These are phyloP conservation scores for Erythrobasidium yunnanense DNA, from an alignment of 768 basidiomycete genomes.

Conservation along the genomic window DNA sequence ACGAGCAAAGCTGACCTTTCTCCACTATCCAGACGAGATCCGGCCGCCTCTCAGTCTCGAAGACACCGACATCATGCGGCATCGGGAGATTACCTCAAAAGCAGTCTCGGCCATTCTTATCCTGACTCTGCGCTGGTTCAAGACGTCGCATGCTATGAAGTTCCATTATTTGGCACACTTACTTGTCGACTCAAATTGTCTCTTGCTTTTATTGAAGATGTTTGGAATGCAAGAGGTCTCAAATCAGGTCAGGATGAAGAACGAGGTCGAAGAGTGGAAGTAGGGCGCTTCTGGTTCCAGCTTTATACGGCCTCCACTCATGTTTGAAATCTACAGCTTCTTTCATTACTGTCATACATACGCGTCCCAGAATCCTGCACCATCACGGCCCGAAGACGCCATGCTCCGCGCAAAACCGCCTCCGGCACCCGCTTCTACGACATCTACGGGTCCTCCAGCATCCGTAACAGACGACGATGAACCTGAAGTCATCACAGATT, in stretches of 20 bases:
- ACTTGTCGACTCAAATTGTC: constrained; percentile 85
- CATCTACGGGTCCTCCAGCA: constrained; percentile 45
- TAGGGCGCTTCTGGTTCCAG: constrained; percentile 31
- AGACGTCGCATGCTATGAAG: constrained; percentile 95
- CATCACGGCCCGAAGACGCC: constrained; percentile 54
- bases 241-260: constrained; percentile 68
- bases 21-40: constrained; percentile 30
- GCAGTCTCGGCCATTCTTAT: constrained; percentile 90
- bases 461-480: constrained; percentile 50
- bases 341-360: constrained; percentile 83
- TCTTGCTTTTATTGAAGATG: constrained; percentile 89
- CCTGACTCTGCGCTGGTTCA: constrained; percentile 91
- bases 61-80: constrained; percentile 83
- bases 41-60: constrained; percentile 65
- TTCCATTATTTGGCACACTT: constrained; percentile 96
- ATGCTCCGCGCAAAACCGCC: constrained; percentile 48
- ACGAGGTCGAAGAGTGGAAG: constrained; percentile 52
- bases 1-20: background rate
- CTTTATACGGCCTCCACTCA: background rate
- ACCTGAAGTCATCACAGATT: constrained; percentile 73
- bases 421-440: constrained; percentile 37
- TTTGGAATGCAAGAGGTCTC: constrained; percentile 92
- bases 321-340: constrained; percentile 54
- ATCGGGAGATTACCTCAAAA: constrained; percentile 94
- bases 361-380: constrained; percentile 57